Evolutionary conservation across 305 asterid genomes (phyloP).

Genomic region (Fraxinus ornus): DNA sequence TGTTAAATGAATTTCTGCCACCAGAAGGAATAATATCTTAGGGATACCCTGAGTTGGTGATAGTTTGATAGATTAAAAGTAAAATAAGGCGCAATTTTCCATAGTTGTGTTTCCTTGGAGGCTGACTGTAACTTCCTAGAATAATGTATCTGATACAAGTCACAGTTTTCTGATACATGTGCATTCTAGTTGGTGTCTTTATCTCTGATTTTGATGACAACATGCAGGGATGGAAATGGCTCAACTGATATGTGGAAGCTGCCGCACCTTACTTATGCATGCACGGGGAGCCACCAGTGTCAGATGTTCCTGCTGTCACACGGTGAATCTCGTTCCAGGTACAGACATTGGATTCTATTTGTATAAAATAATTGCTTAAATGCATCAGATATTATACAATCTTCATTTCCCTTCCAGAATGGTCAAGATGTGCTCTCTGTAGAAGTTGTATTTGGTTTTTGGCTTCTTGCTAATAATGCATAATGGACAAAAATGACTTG

Average conservation of each 20-base stretch:
- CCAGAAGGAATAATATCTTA: not conserved
- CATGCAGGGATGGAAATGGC: conserved; percentile 78
- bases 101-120: not conserved
- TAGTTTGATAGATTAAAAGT: not conserved
- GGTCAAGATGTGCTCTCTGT: not conserved
- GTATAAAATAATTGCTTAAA: not conserved
- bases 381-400: not conserved
- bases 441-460: not conserved
- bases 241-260: conserved; percentile 84
- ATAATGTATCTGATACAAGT: not conserved
- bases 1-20: not conserved
- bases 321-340: conserved; percentile 83
- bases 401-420: not conserved
- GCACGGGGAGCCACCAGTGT: conserved; percentile 82
- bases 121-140: not conserved
- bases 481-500: not conserved
- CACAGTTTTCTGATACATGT: not conserved
- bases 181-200: not conserved
- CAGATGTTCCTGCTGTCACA: conserved; percentile 87
- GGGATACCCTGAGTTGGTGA: not conserved
- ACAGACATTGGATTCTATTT: conserved; percentile 8
- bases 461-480: not conserved
- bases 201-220: conserved; percentile 12
- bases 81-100: not conserved
- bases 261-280: conserved; percentile 78